Evolutionary conservation across 1,284 basidiomycete species (phyloP), one percentile per base, ranked within the genome.

Genomic region (Singerocomus inundabilis): DNA sequence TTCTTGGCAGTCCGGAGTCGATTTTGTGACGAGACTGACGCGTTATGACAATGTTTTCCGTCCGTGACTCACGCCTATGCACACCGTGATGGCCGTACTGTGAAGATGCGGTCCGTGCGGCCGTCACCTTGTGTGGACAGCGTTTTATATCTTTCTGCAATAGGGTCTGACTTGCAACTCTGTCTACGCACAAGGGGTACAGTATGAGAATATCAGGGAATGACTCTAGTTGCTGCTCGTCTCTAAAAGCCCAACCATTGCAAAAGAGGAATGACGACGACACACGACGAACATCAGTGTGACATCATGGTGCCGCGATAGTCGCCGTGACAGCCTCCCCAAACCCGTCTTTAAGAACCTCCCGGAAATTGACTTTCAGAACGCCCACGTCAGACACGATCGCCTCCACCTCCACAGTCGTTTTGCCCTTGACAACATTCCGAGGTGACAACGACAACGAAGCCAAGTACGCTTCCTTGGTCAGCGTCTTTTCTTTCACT

Each of bases 401-500:
- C 39, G 87, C 74, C 61, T 85, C 79, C n/a, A 88, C 77, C 57
- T 88, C 75, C 24, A 93, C 66, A 26, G 75, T 69, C 26, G 82
- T 80, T 52, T 76, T 73, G 6, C 77, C 75, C 53, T 77, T 67
- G 53, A 75, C 71, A 25, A 75, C 78, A 40, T 76, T 72, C 53
- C 76, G 73, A 35, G 82, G 77, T 9, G 76, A 72, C 15, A 82
- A 62, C 25, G 72, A 69, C 40, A 90, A 62, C 32, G 79, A 75
- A 13, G 82, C 81, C 25, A 91, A 66, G 36, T 79, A 73, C 2
- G 68, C 73, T 58, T 83, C 81, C 68, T 87, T 87, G 45, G 77
- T 79, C 42, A 90, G 63, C 18, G 78, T 78, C 61, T 80, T 81
- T 62, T 88, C 82, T 70, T 87, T 85, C 29, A 83, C 73, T 65